Base-by-base conservation (phyloP, 139 green algal genomes). In the Coccomyxa sp. region DNA sequence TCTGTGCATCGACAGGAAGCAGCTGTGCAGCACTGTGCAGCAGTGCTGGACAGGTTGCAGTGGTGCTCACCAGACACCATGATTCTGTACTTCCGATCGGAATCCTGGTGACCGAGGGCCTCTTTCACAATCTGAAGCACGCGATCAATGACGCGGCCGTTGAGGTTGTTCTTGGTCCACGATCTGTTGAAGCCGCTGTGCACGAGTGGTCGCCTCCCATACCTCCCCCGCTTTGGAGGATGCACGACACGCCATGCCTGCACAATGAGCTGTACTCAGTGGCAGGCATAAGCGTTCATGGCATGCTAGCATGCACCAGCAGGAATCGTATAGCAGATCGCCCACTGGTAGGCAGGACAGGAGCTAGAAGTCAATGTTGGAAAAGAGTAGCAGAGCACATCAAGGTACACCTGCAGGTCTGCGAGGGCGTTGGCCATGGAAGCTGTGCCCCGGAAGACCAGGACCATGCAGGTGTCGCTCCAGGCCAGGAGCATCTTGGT, bases 191-290 rank as follows among this genome's bases (percentile, higher is more conserved):
- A 83, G 29, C 79, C 79, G 3, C 29, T 70, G 41, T 83, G 79
- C 29, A 79, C 74, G 9, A 68, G 18, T 74, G 79, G 79, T 9
- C 74, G 64, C 22, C 31, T 73, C 0, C 29, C 33, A 39, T 37
- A 18, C 27, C 39, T 0, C 14, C 79, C 79, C 34, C 79, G 54
- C 74, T 80, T 68, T 7, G 79, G 79, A 10, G 74, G 74, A 44
- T 83, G 79, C 9, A 64, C 36, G 6, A 64, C 39, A 8, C 75
- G 36, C 79, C 79, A 83, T 37, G 79, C 79, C 79, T 83, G 73
- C 64, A 50, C 33, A 54, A 27, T 44, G 34, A 75, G 31, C 70
- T 75, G 70, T 33, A 41, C 34, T 24, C 8, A 8, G 8, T 40
- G 12, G 16, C n/a, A n/a, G n/a, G n/a, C n/a, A n/a, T n/a, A n/a